phyloP scores from a whole-genome alignment of 2,329 filamentous ascomycete species.

The Epichloe glyceriae region DNA sequence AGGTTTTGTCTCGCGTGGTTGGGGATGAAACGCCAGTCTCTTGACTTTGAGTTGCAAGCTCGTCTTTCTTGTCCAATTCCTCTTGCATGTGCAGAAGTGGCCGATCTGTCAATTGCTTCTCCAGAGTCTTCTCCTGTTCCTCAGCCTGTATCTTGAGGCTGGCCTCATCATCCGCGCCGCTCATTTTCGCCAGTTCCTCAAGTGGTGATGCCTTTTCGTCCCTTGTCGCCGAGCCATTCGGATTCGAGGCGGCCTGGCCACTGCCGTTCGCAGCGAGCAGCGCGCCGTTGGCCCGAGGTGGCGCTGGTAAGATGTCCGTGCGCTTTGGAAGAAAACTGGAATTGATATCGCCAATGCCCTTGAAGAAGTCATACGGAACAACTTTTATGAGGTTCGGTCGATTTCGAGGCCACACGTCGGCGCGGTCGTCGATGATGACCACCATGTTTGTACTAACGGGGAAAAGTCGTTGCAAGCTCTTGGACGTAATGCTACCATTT shows the following conservation, averaged over 20 bases:
- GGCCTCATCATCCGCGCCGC: constrained; percentile 52
- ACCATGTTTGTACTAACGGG: constrained; percentile 98
- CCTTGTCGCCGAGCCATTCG: constrained; percentile 3
- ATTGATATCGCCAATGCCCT: constrained; percentile 97
- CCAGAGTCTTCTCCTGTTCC: constrained; percentile 76
- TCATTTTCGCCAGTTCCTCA: constrained; percentile 68
- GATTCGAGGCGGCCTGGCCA: not conserved
- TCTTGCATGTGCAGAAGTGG: constrained; percentile 89
- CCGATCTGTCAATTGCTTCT: constrained; percentile 78
- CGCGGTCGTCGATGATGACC: constrained; percentile 93
- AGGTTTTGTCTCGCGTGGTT: constrained; percentile 53
- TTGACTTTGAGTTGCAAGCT: constrained; percentile 14
- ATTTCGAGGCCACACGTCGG: constrained; percentile 89
- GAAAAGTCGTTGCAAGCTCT: constrained; percentile 82
- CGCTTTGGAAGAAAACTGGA: constrained; percentile 87
- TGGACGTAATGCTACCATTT: constrained; percentile 83
- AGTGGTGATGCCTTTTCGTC: constrained; percentile 33
- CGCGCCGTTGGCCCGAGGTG: constrained; percentile 14
- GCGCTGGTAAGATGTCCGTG: constrained; percentile 33
- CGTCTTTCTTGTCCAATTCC: constrained; percentile 69
- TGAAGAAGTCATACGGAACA: constrained; percentile 92
- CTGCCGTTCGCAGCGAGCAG: constrained; percentile 1
- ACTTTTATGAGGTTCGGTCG: constrained; percentile 90
- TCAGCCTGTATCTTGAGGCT: constrained; percentile 63
- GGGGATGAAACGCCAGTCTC: constrained; percentile 15